Base-by-base conservation (phyloP, 768 basidiomycete genomes). In the Tremella mesenterica region DNA sequence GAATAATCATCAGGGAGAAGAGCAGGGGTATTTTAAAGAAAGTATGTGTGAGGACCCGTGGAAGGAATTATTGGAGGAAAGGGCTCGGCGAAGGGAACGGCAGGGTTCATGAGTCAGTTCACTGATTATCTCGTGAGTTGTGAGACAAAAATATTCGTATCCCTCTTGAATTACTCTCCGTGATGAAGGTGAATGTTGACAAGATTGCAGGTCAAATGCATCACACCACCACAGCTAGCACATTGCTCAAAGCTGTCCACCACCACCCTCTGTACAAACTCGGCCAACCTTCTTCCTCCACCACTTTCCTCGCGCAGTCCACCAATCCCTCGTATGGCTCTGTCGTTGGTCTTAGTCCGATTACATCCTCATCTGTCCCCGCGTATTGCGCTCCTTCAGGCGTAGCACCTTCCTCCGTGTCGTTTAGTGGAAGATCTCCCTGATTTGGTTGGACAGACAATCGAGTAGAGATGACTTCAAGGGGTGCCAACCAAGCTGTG, bases 181-280 rank as follows among this genome's bases (percentile, higher is more conserved):
- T 41, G n/a, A 41, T 16, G 6, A 41, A 18, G n/a, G 23, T 41
- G 38, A n/a, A 41, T 41, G 23, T 41, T 5, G 6, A 4, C 38
- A 14, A 41, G 38, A 41, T 41, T n/a, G n/a, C n/a, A n/a, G n/a
- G 14, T 41, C n/a, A 41, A 4, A 23, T 23, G 23, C 8, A 48
- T 48, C 29, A 48, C 3, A n/a, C 47, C 9, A 48, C 13, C 3
- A 48, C 47, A 3, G 57, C 63, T 23, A 59, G 52, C 26, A 67
- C 59, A 46, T 70, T 70, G n/a, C 69, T 60, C 20, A 62, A 31
- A 50, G 66, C 64, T 2, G 72, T 73, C 61, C 69, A 66, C 65
- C 67, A 70, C 66, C 70, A 73, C 7, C 67, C 72, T 44, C 72
- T 57, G 46, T 66, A 73, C 50, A 73, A 47, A 45, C 64, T 65